Evolutionary conservation across 148 eudicot species (phyloP).

Genomic region (Rhododendron williamsianum): DNA sequence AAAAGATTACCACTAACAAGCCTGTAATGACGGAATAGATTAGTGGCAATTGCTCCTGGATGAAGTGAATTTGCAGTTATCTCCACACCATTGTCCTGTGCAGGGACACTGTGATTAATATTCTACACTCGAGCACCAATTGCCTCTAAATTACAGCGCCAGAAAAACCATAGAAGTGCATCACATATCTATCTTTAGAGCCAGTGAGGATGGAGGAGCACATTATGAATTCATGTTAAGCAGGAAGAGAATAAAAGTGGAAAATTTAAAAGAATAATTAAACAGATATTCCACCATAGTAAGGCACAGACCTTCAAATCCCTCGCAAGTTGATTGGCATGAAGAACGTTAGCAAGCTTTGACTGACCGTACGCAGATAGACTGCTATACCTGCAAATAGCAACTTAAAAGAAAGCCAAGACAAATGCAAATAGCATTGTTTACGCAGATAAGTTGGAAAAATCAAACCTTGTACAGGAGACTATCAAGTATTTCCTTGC

Average conservation of each 20-base stretch:
- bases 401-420: neutral
- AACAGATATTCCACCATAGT: neutral
- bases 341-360: slow-evolving; percentile 81
- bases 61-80: slow-evolving; percentile 69
- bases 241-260: neutral
- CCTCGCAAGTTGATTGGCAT: slow-evolving; percentile 69
- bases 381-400: slow-evolving; percentile 48
- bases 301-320: slow-evolving; percentile 49
- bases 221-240: neutral
- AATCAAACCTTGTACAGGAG: neutral
- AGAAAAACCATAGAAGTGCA: neutral
- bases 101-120: neutral
- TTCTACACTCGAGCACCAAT: neutral
- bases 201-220: neutral
- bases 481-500: neutral
- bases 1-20: slow-evolving; percentile 33
- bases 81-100: slow-evolving; percentile 49
- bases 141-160: neutral
- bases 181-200: neutral
- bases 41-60: slow-evolving; percentile 57
- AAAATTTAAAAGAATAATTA: neutral
- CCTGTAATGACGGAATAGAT: slow-evolving; percentile 49
- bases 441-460: neutral
- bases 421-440: neutral
- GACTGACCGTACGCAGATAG: slow-evolving; percentile 84